These are phyloP conservation scores for Trypanosoma grayi DNA, from an alignment of 208 protist genomes.

Conservation along the genomic window DNA sequence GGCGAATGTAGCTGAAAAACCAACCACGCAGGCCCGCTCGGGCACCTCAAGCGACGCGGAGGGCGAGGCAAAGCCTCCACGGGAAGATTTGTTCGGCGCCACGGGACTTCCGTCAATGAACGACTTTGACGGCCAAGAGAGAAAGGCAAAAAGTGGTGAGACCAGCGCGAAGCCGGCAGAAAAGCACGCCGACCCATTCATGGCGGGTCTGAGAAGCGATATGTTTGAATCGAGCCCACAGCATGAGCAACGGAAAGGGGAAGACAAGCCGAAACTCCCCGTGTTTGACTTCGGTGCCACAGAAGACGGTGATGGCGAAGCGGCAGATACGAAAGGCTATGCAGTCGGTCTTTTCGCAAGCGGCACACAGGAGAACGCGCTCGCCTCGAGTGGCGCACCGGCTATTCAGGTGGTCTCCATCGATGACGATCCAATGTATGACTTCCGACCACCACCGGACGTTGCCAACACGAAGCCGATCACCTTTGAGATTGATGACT, in stretches of 20 bases:
- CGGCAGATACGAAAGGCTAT: neutral
- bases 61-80: constrained; percentile 36
- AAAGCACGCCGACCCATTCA: constrained; percentile 2
- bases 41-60: constrained; percentile 20
- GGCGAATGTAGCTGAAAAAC: constrained; percentile 16
- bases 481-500: constrained; percentile 14
- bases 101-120: constrained; percentile 51
- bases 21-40: constrained; percentile 21
- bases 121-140: constrained; percentile 38
- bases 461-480: neutral
- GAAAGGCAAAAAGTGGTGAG: neutral
- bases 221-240: constrained; percentile 13
- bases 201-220: neutral
- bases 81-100: constrained; percentile 43
- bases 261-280: constrained; percentile 28
- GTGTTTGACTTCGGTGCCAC: constrained; percentile 61
- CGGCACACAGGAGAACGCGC: too few relatives aligned
- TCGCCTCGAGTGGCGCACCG: neutral
- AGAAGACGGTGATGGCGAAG: constrained; percentile 11
- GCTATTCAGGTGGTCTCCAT: constrained; percentile 6
- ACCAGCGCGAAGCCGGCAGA: neutral
- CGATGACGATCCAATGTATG: constrained; percentile 20
- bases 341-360: neutral
- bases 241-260: constrained; percentile 13
- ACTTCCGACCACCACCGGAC: neutral